Percentiles rank a stretch among this genome's conserved stretches.
Evolutionary conservation across 2,329 filamentous ascomycete genomes (phyloP).

Genomic region (Pestalotiopsis fici): DNA sequence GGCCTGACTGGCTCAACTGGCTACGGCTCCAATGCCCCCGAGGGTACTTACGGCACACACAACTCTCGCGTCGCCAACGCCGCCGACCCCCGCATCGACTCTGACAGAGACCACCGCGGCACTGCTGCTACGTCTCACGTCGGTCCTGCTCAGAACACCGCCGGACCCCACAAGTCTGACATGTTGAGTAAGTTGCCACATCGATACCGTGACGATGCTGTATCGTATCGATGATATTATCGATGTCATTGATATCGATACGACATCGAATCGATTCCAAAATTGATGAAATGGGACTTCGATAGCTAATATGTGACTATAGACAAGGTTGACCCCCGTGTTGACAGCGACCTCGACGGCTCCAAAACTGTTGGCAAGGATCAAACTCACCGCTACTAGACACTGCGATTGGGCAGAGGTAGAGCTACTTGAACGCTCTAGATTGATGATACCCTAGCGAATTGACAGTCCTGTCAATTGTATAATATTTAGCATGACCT

Average conservation of each 20-base stretch:
- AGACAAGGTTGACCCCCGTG: conserved; percentile 58
- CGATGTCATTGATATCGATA: too few species aligned
- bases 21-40: conserved; percentile 9
- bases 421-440: neutral
- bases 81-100: conserved; percentile 33
- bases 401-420: neutral
- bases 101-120: conserved; percentile 32
- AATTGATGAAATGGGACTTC: neutral
- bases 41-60: conserved; percentile 27
- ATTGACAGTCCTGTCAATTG: neutral
- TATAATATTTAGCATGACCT: neutral
- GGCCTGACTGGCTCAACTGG: conserved; percentile 32
- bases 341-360: conserved; percentile 57
- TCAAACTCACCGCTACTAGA: conserved; percentile 47
- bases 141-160: conserved; percentile 12
- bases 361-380: conserved; percentile 56
- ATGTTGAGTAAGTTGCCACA: neutral
- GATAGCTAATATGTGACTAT: neutral
- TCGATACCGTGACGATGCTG: too few species aligned
- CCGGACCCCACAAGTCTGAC: conserved; percentile 21
- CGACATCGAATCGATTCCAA: neutral
- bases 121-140: conserved; percentile 17
- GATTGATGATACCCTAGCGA: conserved; percentile 7
- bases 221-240: too few species aligned
- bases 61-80: conserved; percentile 7